Evolutionary conservation across 257 asterid genomes (phyloP).

Genomic region (Lycium ferocissimum): DNA sequence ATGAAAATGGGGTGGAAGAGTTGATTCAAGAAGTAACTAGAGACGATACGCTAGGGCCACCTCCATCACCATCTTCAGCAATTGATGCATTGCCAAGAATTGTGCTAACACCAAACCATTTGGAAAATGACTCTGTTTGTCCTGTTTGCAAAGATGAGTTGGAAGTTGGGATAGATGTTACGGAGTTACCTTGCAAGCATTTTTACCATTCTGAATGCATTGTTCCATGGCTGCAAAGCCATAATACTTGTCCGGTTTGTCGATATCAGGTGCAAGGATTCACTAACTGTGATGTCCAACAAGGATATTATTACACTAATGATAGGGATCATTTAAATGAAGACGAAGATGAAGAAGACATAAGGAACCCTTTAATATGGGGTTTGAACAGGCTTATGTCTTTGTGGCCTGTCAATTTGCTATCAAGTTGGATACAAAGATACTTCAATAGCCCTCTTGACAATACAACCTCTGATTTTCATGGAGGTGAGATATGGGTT

Average conservation of each 20-base stretch:
- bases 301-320: constrained; percentile 32
- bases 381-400: constrained; percentile 60
- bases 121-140: constrained; percentile 56
- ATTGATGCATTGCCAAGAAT: constrained; percentile 57
- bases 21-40: constrained; percentile 43
- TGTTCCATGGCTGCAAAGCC: constrained; percentile 76
- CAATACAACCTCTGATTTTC: constrained; percentile 39
- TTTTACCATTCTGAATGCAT: constrained; percentile 78
- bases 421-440: constrained; percentile 52
- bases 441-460: constrained; percentile 49
- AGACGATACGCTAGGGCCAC: constrained; percentile 53
- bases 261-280: constrained; percentile 59
- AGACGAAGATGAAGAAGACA: neutral
- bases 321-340: neutral
- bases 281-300: constrained; percentile 30
- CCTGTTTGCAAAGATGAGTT: constrained; percentile 93
- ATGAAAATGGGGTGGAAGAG: constrained; percentile 34
- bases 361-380: constrained; percentile 42
- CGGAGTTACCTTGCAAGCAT: constrained; percentile 84
- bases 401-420: constrained; percentile 66
- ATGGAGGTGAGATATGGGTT: constrained; percentile 47
- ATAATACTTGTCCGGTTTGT: constrained; percentile 87
- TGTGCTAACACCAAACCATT: constrained; percentile 45
- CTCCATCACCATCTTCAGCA: constrained; percentile 47
- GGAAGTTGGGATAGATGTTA: constrained; percentile 60